Evolutionary conservation across 805 yeast species (phyloP), one percentile per base, ranked within the genome.

Genomic region (Saccharomycopsis guyanensis): DNA sequence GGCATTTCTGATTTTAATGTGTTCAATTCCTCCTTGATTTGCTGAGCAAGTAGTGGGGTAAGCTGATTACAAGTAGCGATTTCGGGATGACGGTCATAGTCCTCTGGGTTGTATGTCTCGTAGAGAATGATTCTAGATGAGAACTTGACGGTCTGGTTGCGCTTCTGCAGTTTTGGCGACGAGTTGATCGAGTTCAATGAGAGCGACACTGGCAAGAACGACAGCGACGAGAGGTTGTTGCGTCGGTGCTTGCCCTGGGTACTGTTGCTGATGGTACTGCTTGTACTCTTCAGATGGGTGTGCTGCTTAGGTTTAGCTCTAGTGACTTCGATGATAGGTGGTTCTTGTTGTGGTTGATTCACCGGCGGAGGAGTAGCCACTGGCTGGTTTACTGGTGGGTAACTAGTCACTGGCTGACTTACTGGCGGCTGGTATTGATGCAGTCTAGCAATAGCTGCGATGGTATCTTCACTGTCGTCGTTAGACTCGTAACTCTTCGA

Each of bases 21-120:
- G 63, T 93, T 89, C 59, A 91, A 68, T 63, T 91, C 97, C 33
- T 82, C 84, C 64, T 81, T 83, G 56, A 91, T 87, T 63, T 76
- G 78, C 61, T 86, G 88, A 0, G 97, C 96, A 59, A 88, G 65
- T 47, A 73, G 70, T 4, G 97, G 96, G 1, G 96, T 88, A 61
- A 88, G 70, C 59, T 82, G 87, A 63, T 89, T 87, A 65, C 97
- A 91, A 2, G 97, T 88, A 2, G 95, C 95, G 24, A 80, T 70
- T 52, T 88, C 97, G 0, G 97, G 96, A 53, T 81, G 87, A 57
- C 98, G 78, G 62, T 91, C 97, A 62, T 91, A 91, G 54, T 85
- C 96, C 16, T 75, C 80, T 32, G 80, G 80, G 49, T 81, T 75
- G 62, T 83, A 87, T 0, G 96, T 91, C 50, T 87, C 94, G 63